Base-by-base conservation (phyloP, 805 yeast genomes). In the Kazachstania bromeliacearum region DNA sequence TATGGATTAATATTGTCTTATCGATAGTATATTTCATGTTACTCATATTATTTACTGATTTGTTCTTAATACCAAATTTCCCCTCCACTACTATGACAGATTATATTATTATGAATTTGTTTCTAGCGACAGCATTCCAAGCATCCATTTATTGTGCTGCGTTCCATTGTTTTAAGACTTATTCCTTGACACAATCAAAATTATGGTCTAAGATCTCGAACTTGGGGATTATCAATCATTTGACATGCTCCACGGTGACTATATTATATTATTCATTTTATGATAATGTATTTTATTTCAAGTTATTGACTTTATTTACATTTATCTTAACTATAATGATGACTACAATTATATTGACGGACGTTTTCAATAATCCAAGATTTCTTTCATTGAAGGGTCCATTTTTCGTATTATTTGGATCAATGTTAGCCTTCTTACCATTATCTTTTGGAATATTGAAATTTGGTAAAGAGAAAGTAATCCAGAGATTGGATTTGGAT, bases 201-300 rank as follows among this genome's bases (percentile, higher is more conserved):
- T 52, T 70, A 23, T 82, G 84, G 34, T 77, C 77, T 51, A 77
- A 71, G 46, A 66, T 79, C 33, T 85, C 79, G 53, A 79, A 80
- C 51, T 64, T 79, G 44, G 87, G 85, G 1, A 78, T 80, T 36
- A 73, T 79, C 18, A 60, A 77, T 17, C 64, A 79, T 42, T 74
- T 78, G 34, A 69, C 79, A 4, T 66, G 76, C 33, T 76, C 83
- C 2, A 66, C 75, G 51, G 59, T 72, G 4, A 64, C 73, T 2
- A 39, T 71, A 10, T 46, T 69, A 16, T 66, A 64, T 42, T 68
- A 66, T 42, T 65, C 66, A 5, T 56, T 59, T 39, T 52, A 57
- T 35, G 68, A 65, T 38, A 49, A 53, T 24, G 41, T 50, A n/a
- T 49, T 51, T 5, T 50, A 48, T 17, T 53, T 53, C 39, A 50